phyloP scores from a whole-genome alignment of 169 alveolate species.

The Perkinsus olseni region DNA sequence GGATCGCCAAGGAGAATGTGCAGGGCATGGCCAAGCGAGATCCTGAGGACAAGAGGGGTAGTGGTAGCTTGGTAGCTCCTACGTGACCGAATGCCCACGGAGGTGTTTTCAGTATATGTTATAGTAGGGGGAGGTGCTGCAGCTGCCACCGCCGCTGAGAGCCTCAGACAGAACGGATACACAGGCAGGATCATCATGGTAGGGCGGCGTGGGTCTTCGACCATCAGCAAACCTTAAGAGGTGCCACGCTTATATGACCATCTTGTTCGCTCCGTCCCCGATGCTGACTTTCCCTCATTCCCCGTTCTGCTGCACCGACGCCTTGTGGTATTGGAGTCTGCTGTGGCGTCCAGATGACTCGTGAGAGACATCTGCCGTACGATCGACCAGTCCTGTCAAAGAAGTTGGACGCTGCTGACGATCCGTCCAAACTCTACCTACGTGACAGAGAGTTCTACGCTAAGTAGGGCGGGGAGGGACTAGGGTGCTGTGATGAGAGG shows the following conservation, averaged over 20 bases:
- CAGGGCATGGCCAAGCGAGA: no score
- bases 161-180: neutral
- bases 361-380: conserved; percentile 30
- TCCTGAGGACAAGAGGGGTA: no score
- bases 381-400: conserved; percentile 34
- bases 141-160: neutral
- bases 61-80: no score
- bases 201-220: no score
- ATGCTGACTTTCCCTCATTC: no score
- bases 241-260: no score
- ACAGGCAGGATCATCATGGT: neutral
- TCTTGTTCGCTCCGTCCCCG: no score
- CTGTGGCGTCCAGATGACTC: conserved; percentile 19
- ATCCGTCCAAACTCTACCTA: conserved; percentile 6
- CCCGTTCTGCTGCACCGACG: no score
- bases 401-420: conserved; percentile 19
- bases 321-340: conserved; percentile 3
- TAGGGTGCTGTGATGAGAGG: neutral
- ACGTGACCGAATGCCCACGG: no score
- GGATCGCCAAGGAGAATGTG: no score
- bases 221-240: no score
- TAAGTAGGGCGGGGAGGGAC: neutral
- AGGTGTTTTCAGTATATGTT: neutral
- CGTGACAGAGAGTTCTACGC: conserved; percentile 13
- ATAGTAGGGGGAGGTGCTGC: neutral